These are phyloP conservation scores for Andrographis paniculata DNA, from an alignment of 305 asterid species.

Conservation along the genomic window DNA sequence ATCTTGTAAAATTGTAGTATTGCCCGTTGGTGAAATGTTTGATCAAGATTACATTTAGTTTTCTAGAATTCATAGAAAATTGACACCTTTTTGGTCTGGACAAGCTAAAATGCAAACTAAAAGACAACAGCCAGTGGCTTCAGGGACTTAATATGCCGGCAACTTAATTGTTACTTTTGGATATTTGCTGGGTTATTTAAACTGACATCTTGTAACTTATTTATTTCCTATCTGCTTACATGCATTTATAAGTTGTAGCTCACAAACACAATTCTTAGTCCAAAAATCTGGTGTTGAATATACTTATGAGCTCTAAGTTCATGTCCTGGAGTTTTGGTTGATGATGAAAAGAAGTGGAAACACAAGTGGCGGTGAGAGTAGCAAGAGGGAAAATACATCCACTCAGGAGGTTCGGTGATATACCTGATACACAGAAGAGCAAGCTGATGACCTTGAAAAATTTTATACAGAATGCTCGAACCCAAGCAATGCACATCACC, in stretches of 20 bases:
- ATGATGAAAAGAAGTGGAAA: slow-evolving; percentile 13
- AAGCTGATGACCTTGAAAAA: slow-evolving; percentile 21
- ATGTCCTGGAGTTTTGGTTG: background rate
- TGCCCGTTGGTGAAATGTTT: background rate
- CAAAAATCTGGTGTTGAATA: background rate
- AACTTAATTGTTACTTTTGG: no score
- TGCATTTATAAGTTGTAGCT: slow-evolving; percentile 4
- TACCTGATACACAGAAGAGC: slow-evolving; percentile 16
- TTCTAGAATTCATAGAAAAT: background rate
- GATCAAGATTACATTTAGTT: background rate
- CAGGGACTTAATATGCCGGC: no score
- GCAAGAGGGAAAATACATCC: slow-evolving; percentile 1
- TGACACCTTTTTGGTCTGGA: no score
- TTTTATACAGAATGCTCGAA: slow-evolving; percentile 12
- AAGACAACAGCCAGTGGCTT: no score
- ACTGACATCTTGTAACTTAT: background rate
- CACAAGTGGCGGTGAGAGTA: slow-evolving; percentile 1
- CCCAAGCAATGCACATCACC: slow-evolving; percentile 16
- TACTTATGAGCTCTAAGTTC: background rate
- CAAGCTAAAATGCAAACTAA: no score
- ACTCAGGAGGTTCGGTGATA: slow-evolving; percentile 1
- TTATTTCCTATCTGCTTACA: background rate
- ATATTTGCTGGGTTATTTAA: no score
- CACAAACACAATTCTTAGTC: background rate
- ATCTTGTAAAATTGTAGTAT: background rate